Base-by-base conservation (phyloP, 306 rosid species). In the Medicago lupulina region DNA sequence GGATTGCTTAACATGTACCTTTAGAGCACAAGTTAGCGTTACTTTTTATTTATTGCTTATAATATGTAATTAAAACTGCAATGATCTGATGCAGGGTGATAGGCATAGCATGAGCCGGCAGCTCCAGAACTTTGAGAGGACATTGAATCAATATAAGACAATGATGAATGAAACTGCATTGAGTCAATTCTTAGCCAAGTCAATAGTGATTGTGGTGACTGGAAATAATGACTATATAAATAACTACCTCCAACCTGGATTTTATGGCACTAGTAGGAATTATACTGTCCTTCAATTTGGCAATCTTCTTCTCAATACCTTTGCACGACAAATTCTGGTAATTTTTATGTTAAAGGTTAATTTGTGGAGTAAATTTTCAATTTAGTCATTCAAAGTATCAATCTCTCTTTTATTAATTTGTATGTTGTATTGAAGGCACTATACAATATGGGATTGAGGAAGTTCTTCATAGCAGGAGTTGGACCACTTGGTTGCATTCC, bases 401-500 rank as follows among this genome's bases (percentile, higher is more conserved):
- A n/a, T n/a, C n/a, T n/a, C n/a, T n/a, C n/a, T n/a, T n/a, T n/a
- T n/a, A n/a, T 31, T 23, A 21, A 58, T 1, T 21, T 58, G 15
- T 4, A 3, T 66, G n/a, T 2, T 43, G 18, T 43, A 12, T 34
- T 81, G 81, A 76, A 87, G 87, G 83, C 91, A 6, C 78, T 93
- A 11, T 71, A 81, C 8, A 69, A 83, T 38, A 11, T 86, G 2
- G 98, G 98, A 47, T 47, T 93, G 25, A 86, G 84, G 63, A 93
- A 90, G 91, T 80, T 94, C 46, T 59, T 88, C 72, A 0, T 91
- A 11, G 85, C 83, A 12, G 97, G 97, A 64, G 46, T 90, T 9
- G 96, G 90, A 28, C 96, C 98, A 14, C 62, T 91, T 17, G 98
- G 98, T 8, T 94, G 98, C 86, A 91, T 86, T 16, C 98, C 98